Evolutionary conservation across 2,329 filamentous ascomycete genomes (phyloP).

Genomic region (Huntiella abstrusa): DNA sequence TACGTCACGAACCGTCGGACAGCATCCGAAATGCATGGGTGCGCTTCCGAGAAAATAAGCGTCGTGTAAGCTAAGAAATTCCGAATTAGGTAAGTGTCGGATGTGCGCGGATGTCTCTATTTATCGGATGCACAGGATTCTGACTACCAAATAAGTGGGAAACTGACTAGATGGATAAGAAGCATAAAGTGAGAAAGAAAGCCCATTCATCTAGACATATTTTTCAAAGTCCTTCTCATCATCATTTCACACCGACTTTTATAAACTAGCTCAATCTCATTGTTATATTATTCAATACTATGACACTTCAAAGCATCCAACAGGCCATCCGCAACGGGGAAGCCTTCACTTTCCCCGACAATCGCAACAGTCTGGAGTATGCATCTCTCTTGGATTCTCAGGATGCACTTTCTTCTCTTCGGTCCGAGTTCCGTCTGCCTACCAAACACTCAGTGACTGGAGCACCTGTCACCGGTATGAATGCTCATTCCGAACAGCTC

Average conservation of each 20-base stretch:
- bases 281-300: not conserved
- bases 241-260: not conserved
- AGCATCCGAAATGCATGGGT: too few species aligned
- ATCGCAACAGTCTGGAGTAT: slow-evolving; percentile 29
- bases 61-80: too few species aligned
- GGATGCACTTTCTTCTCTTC: slow-evolving; percentile 40
- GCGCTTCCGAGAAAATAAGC: too few species aligned
- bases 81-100: too few species aligned
- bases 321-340: not conserved
- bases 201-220: not conserved
- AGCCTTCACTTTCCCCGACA: not conserved
- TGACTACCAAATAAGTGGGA: too few species aligned
- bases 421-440: slow-evolving; percentile 60
- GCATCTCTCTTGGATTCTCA: slow-evolving; percentile 36
- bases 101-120: too few species aligned
- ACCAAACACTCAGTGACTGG: slow-evolving; percentile 47
- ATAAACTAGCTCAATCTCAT: not conserved
- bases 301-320: not conserved
- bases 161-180: not conserved
- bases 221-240: not conserved
- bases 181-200: not conserved
- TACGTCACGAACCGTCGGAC: too few species aligned
- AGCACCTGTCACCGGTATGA: slow-evolving; percentile 23
- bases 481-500: not conserved
- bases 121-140: too few species aligned